Percentiles rank a stretch among this genome's conserved stretches.
Evolutionary conservation across 352 stramenopile species (phyloP).

Genomic region (Phytophthora tentaculata): DNA sequence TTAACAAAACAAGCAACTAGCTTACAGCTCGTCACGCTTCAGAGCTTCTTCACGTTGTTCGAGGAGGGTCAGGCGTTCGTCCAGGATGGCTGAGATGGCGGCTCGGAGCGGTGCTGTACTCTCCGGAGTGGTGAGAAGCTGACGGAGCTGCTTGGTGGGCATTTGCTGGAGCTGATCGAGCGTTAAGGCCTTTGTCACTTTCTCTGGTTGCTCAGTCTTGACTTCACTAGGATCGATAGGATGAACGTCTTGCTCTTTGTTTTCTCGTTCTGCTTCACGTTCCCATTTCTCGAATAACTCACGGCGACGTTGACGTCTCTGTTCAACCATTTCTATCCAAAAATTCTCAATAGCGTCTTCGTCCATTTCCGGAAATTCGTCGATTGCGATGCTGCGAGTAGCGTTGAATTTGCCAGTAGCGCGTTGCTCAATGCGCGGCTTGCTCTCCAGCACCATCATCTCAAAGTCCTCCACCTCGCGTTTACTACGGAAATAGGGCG

Average conservation of each 20-base stretch:
- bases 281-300: constrained; percentile 64
- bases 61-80: constrained; percentile 52
- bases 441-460: constrained; percentile 80
- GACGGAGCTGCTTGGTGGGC: constrained; percentile 59
- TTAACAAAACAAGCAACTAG: constrained; percentile 60
- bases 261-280: constrained; percentile 16
- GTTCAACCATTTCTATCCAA: constrained; percentile 79
- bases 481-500: constrained; percentile 75
- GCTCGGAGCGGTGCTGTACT: constrained; percentile 45
- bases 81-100: constrained; percentile 54
- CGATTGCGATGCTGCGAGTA: constrained; percentile 75
- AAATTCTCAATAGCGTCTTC: constrained; percentile 79
- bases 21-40: constrained; percentile 41
- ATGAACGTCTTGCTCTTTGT: neutral
- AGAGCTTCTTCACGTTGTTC: constrained; percentile 37
- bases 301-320: constrained; percentile 38
- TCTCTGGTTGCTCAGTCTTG: constrained; percentile 1
- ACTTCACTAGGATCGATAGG: neutral
- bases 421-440: constrained; percentile 36
- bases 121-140: constrained; percentile 37
- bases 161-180: constrained; percentile 50
- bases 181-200: constrained; percentile 50
- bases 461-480: constrained; percentile 63
- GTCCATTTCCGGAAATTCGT: constrained; percentile 88
- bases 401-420: constrained; percentile 32